Conservation (phyloP, 257 asterid species). For the Agastache rugosa region DNA sequence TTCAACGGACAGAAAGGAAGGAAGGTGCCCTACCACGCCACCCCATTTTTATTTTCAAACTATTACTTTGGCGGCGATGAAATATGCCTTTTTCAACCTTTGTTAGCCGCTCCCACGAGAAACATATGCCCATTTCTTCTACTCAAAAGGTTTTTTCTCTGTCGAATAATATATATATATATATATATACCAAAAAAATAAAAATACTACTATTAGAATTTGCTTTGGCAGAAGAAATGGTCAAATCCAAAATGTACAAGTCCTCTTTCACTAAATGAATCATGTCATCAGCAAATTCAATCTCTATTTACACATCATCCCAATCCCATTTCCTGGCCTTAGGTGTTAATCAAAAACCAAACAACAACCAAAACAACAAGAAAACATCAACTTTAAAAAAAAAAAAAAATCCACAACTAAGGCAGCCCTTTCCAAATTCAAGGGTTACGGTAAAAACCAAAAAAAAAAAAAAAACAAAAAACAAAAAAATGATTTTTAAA, state of each 20-base stretch:
- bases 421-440: conserved; percentile 9
- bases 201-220: not conserved
- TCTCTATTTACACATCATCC: conserved; percentile 22
- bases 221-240: not conserved
- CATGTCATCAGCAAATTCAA: not conserved
- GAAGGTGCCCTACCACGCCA: conserved; percentile 10
- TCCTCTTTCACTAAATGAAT: not conserved
- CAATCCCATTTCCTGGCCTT: not conserved
- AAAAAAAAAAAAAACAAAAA: not conserved
- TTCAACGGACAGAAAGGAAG: conserved; percentile 8
- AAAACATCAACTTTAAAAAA: not conserved
- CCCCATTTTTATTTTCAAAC: not conserved
- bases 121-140: not conserved
- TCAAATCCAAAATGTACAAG: conserved; percentile 16
- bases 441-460: not conserved
- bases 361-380: not conserved
- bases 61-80: conserved; percentile 22
- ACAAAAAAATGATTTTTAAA: not conserved
- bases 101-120: conserved; percentile 5
- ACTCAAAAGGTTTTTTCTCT: conserved; percentile 25
- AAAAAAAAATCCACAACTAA: not conserved
- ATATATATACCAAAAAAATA: not conserved
- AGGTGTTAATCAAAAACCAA: not conserved
- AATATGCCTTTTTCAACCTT: not conserved
- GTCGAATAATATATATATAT: not conserved